A percentile compares a stretch with the other conserved stretches of the same genome.
phyloP scores from a whole-genome alignment of 2,329 filamentous ascomycete genomes.

The Alternaria alternata region DNA sequence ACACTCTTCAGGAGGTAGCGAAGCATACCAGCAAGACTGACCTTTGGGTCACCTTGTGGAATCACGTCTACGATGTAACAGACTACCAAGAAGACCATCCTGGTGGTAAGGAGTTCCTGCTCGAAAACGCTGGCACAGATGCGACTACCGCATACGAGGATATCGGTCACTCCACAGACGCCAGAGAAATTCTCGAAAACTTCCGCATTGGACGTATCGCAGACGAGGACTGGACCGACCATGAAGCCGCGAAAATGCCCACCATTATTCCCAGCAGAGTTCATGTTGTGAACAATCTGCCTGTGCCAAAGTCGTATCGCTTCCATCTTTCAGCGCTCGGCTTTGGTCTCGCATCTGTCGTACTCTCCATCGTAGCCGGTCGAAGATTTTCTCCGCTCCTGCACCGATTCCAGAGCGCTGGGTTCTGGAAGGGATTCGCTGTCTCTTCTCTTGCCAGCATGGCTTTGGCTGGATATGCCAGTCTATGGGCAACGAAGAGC shows the following conservation, averaged over 20 bases:
- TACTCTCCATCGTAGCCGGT: constrained; percentile 12
- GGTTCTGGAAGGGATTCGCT: constrained; percentile 25
- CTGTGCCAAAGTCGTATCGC: constrained; percentile 17
- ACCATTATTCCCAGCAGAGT: constrained; percentile 29
- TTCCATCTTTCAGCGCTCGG: constrained; percentile 13
- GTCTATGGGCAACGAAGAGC: constrained; percentile 19
- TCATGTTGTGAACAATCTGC: constrained; percentile 22
- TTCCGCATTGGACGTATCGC: constrained; percentile 43
- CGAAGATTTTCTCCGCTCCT: constrained; percentile 16
- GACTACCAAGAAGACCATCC: constrained; percentile 68
- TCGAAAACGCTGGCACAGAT: constrained; percentile 55
- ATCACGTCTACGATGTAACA: constrained; percentile 65
- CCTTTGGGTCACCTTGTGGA: constrained; percentile 60
- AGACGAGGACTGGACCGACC: constrained; percentile 25
- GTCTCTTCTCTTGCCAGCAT: constrained; percentile 19
- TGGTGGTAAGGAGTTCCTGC: constrained; percentile 51
- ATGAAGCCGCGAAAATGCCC: constrained; percentile 48
- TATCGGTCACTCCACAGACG: constrained; percentile 58
- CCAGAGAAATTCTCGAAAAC: constrained; percentile 52
- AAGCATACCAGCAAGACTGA: constrained; percentile 59
- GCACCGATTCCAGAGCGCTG: constrained; percentile 16
- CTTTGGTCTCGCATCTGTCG: constrained; percentile 11
- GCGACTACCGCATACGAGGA: constrained; percentile 56
- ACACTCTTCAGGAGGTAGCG: constrained; percentile 51
- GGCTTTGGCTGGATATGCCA: constrained; percentile 13